Conservation (phyloP, 2,329 filamentous ascomycete genomes). For the Fusarium liriodendri region DNA sequence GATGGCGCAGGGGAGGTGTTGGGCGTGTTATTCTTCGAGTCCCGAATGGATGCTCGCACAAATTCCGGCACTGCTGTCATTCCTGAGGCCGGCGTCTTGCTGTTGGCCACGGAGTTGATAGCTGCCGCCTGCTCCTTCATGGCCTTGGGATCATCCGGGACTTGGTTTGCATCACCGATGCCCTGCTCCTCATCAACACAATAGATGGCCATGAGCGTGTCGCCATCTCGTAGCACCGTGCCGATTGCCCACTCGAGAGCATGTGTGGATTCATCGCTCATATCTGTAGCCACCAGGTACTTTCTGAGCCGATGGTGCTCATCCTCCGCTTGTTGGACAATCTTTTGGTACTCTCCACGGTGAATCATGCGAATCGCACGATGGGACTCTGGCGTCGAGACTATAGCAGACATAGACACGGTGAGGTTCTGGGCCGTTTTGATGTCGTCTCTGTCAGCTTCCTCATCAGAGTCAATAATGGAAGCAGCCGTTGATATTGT, state of each 20-base stretch:
- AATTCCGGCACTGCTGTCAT: slow-evolving; percentile 51
- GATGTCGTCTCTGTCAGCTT: slow-evolving; percentile 86
- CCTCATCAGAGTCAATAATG: slow-evolving; percentile 84
- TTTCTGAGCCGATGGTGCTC: slow-evolving; percentile 84
- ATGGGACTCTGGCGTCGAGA: slow-evolving; percentile 79
- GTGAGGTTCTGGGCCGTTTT: slow-evolving; percentile 87
- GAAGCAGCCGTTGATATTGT: slow-evolving; percentile 65
- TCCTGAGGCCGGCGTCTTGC: slow-evolving; percentile 48
- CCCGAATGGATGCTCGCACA: slow-evolving; percentile 45
- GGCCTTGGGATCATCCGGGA: slow-evolving; percentile 78
- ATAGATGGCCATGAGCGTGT: slow-evolving; percentile 93
- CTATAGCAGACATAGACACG: slow-evolving; percentile 83
- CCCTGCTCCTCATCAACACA: slow-evolving; percentile 89
- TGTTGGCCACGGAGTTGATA: slow-evolving; percentile 70
- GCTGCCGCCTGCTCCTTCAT: slow-evolving; percentile 81
- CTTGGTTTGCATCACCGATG: slow-evolving; percentile 64
- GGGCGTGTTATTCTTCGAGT: slow-evolving; percentile 48
- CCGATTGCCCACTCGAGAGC: slow-evolving; percentile 98
- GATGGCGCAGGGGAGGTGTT: slow-evolving; percentile 61
- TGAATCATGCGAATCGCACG: slow-evolving; percentile 91
- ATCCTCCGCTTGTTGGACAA: slow-evolving; percentile 82
- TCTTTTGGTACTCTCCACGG: slow-evolving; percentile 83
- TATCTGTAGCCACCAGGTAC: slow-evolving; percentile 94
- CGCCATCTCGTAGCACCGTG: slow-evolving; percentile 91
- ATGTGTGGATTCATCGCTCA: slow-evolving; percentile 94